A percentile compares a stretch with the other conserved stretches of the same genome.
phyloP scores from a whole-genome alignment of 176 grass and related monocot genomes.

The Musa acuminata region DNA sequence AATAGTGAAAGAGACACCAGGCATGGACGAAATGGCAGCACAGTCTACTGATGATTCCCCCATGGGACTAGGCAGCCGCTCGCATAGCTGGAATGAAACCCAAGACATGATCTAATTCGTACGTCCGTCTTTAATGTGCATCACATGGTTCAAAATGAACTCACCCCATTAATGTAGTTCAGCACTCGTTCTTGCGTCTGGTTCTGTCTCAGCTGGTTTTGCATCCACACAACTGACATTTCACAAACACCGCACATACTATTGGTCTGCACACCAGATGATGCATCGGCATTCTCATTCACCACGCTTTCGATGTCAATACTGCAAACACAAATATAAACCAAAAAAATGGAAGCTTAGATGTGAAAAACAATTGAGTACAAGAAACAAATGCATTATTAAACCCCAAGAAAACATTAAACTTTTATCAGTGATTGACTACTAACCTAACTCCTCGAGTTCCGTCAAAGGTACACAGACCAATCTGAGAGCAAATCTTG shows the following conservation, averaged over 20 bases:
- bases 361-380: background rate
- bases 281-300: slow-evolving; percentile 10
- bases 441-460: slow-evolving; percentile 45
- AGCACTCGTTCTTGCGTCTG: slow-evolving; percentile 46
- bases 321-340: background rate
- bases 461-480: slow-evolving; percentile 49
- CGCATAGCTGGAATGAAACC: slow-evolving; percentile 39
- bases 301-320: slow-evolving; percentile 11
- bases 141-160: background rate
- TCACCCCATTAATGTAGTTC: slow-evolving; percentile 55
- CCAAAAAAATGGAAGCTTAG: background rate
- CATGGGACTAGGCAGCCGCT: slow-evolving; percentile 39
- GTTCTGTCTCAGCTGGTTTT: slow-evolving; percentile 57
- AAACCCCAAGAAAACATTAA: background rate
- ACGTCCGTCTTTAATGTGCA: background rate
- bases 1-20: slow-evolving; percentile 39
- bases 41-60: slow-evolving; percentile 52
- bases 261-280: slow-evolving; percentile 1
- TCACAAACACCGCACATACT: slow-evolving; percentile 17
- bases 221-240: slow-evolving; percentile 63
- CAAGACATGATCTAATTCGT: background rate
- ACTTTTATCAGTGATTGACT: background rate
- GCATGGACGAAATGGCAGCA: slow-evolving; percentile 25
- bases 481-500: slow-evolving; percentile 63
- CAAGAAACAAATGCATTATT: background rate